These are phyloP conservation scores for Meyerozyma athensensis DNA, from an alignment of 1,139 yeast species.

Conservation along the genomic window DNA sequence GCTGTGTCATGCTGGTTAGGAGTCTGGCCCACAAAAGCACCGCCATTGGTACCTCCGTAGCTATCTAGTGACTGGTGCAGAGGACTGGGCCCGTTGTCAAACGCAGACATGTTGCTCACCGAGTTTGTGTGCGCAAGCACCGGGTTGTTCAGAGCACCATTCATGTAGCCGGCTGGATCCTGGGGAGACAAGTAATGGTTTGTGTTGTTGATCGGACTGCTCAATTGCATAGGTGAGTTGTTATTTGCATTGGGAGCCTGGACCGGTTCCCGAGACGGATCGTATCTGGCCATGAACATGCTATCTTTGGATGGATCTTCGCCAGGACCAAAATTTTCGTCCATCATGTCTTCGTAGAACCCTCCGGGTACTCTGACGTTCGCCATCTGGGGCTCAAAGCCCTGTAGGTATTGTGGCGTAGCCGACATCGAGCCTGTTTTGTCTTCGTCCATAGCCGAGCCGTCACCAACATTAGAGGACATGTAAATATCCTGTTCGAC, in stretches of 20 bases:
- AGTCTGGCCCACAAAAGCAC: not conserved
- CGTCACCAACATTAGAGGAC: not conserved
- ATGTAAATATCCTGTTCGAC: not conserved
- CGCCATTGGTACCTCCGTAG: not conserved
- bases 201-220: not conserved
- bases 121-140: not conserved
- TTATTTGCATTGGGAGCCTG: too few species aligned
- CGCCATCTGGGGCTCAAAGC: not conserved
- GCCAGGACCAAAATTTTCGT: not conserved
- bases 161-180: not conserved
- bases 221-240: not conserved
- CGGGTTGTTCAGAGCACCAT: not conserved
- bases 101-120: not conserved
- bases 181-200: not conserved
- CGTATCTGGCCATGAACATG: not conserved
- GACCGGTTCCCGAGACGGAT: not conserved
- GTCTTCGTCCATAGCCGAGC: not conserved
- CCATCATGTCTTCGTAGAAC: not conserved
- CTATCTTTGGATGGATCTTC: not conserved
- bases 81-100: conserved; percentile 3
- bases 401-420: not conserved
- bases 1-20: not conserved
- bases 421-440: too few species aligned
- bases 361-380: not conserved
- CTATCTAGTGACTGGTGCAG: conserved; percentile 4